A percentile compares a stretch with the other conserved stretches of the same genome.
phyloP scores from a whole-genome alignment of 495 filamentous ascomycete species.

The Neurospora pannonica region DNA sequence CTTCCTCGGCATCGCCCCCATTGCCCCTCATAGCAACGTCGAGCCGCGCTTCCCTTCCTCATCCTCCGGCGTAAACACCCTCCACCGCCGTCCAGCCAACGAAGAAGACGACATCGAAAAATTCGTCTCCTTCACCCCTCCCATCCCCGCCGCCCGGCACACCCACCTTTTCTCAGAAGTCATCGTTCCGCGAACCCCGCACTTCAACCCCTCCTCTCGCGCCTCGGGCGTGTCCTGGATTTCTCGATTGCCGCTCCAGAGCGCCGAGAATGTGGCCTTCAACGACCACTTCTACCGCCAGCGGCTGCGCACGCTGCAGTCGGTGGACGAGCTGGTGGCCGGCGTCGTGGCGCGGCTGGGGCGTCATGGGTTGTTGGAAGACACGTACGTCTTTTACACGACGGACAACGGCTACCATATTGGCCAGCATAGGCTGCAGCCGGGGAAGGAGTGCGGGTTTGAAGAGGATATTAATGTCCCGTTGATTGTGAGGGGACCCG shows the following conservation, averaged over 20 bases:
- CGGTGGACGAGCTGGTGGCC: constrained; percentile 63
- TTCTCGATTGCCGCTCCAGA: constrained; percentile 40
- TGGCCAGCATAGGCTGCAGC: constrained; percentile 60
- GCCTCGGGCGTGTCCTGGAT: constrained; percentile 57
- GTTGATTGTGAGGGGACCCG: constrained; percentile 52
- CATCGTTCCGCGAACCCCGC: constrained; percentile 40
- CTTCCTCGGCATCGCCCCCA: constrained; percentile 57
- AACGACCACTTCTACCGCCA: constrained; percentile 61
- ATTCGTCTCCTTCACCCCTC: constrained; percentile 33
- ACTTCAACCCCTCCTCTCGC: constrained; percentile 42
- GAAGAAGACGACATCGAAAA: constrained; percentile 7
- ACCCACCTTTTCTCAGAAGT: constrained; percentile 38
- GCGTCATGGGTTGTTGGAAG: constrained; percentile 43
- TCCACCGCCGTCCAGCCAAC: not conserved
- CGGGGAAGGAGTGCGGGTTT: constrained; percentile 62
- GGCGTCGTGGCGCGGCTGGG: constrained; percentile 43
- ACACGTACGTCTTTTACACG: constrained; percentile 65
- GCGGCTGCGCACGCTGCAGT: constrained; percentile 53
- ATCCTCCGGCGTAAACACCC: not conserved
- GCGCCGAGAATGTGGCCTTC: constrained; percentile 46
- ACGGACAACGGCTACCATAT: constrained; percentile 72
- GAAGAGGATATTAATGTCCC: constrained; percentile 70
- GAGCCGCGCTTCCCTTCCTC: not conserved
- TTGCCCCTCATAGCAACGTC: constrained; percentile 56
- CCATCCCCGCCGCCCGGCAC: constrained; percentile 41